phyloP scores from a whole-genome alignment of 108 stramenopile species.

The Pseudonitzschia multiseries region DNA sequence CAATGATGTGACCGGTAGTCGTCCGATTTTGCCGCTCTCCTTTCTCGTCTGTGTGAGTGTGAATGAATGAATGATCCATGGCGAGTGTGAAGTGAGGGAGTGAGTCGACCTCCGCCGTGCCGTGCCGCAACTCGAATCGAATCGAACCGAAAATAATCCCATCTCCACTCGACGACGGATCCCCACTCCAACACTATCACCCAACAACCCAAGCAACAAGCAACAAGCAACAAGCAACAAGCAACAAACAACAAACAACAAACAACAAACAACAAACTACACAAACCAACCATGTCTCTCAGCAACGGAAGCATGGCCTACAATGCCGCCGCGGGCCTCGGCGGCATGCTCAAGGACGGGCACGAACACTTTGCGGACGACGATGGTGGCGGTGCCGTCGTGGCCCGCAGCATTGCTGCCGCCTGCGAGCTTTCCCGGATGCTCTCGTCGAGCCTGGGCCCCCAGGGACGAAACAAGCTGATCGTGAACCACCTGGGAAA shows the following conservation, averaged over 20 bases:
- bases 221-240: too few species aligned
- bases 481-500: slow-evolving; percentile 99
- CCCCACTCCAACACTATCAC: too few species aligned
- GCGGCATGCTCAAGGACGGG: slow-evolving; percentile 88
- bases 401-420: slow-evolving; percentile 92
- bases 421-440: slow-evolving; percentile 92
- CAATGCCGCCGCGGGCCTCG: slow-evolving; percentile 83
- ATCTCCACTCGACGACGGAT: too few species aligned
- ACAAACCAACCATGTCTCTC: slow-evolving; percentile 30
- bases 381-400: slow-evolving; percentile 53
- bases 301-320: slow-evolving; percentile 68
- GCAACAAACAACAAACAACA: too few species aligned
- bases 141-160: too few species aligned
- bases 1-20: neutral
- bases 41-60: neutral
- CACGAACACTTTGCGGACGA: slow-evolving; percentile 67
- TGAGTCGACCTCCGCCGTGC: too few species aligned
- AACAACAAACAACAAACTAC: neutral
- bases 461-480: slow-evolving; percentile 97
- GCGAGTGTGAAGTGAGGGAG: too few species aligned
- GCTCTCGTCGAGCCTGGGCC: slow-evolving; percentile 93
- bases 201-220: too few species aligned
- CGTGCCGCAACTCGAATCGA: too few species aligned
- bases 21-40: neutral
- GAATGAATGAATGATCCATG: neutral